phyloP scores from a whole-genome alignment of 202 grass and related monocot genomes.

The Hordeum pubiflorum region DNA sequence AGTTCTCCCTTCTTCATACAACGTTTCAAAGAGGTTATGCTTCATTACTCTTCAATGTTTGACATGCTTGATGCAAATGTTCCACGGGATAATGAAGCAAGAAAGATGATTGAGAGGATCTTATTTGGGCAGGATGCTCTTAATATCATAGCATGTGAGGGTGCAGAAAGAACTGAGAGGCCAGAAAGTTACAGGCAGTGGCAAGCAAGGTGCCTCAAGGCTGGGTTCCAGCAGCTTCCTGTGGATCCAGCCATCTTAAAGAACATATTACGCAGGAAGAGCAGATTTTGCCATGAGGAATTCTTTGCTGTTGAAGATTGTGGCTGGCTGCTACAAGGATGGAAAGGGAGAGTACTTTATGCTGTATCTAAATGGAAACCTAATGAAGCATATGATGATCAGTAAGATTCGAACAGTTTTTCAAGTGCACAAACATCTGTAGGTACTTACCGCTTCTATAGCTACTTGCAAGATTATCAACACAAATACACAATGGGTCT shows the following conservation, averaged over 20 bases:
- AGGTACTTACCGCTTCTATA: background rate
- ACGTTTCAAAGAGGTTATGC: conserved; percentile 14
- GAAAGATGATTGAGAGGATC: conserved; percentile 21
- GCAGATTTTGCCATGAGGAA: conserved; percentile 27
- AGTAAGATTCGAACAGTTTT: background rate
- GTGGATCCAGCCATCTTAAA: conserved; percentile 8
- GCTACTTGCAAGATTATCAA: background rate
- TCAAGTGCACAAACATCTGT: background rate
- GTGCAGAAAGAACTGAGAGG: conserved; percentile 24
- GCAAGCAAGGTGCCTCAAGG: conserved; percentile 20
- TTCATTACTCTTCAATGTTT: background rate
- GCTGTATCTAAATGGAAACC: conserved; percentile 44
- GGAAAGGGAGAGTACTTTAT: conserved; percentile 38
- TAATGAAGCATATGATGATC: background rate
- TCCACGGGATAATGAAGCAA: background rate
- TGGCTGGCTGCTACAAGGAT: conserved; percentile 41
- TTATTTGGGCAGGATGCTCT: conserved; percentile 16
- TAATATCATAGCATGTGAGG: conserved; percentile 41
- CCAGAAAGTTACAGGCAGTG: conserved; percentile 34
- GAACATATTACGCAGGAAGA: background rate
- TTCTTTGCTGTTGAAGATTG: conserved; percentile 35
- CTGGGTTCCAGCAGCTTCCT: conserved; percentile 28
- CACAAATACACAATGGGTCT: background rate
- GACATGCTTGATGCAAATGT: background rate
- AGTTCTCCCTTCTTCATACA: conserved; percentile 32